Percentiles rank a stretch among this genome's conserved stretches.
These are phyloP conservation scores for Plantago elongata DNA, from an alignment of 257 asterid species.

Conservation along the genomic window DNA sequence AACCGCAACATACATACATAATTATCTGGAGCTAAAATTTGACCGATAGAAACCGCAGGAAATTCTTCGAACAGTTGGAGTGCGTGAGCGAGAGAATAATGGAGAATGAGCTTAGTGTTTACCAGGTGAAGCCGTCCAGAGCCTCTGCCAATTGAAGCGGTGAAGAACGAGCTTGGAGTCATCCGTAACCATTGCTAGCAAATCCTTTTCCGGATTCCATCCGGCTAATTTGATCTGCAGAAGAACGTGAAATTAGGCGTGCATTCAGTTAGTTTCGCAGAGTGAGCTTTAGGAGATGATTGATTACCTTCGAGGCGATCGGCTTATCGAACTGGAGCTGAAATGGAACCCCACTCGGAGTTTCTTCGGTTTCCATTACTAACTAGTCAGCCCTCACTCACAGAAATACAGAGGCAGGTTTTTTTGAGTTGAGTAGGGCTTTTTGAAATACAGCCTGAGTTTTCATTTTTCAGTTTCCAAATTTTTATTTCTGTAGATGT, in stretches of 20 bases:
- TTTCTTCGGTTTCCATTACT: slow-evolving; percentile 58
- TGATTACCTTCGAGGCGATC: slow-evolving; percentile 63
- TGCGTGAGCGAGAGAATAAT: background rate
- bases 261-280: background rate
- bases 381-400: no score
- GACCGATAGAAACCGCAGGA: background rate
- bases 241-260: background rate
- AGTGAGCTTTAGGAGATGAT: background rate
- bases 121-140: slow-evolving; percentile 90
- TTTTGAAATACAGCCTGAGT: no score
- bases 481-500: no score
- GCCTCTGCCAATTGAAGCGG: slow-evolving; percentile 99
- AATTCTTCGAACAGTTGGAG: slow-evolving; percentile 13
- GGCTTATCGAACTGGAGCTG: slow-evolving; percentile 96
- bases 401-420: background rate
- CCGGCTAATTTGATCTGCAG: slow-evolving; percentile 80
- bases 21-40: background rate
- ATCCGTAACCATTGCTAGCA: slow-evolving; percentile 87
- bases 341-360: slow-evolving; percentile 51
- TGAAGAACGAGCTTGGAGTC: slow-evolving; percentile 90
- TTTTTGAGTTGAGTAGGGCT: background rate
- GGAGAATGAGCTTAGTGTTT: background rate
- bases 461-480: no score
- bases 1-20: background rate
- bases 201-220: slow-evolving; percentile 98